These are phyloP conservation scores for Extremus antarcticus DNA, from an alignment of 495 filamentous ascomycete species.

Conservation along the genomic window DNA sequence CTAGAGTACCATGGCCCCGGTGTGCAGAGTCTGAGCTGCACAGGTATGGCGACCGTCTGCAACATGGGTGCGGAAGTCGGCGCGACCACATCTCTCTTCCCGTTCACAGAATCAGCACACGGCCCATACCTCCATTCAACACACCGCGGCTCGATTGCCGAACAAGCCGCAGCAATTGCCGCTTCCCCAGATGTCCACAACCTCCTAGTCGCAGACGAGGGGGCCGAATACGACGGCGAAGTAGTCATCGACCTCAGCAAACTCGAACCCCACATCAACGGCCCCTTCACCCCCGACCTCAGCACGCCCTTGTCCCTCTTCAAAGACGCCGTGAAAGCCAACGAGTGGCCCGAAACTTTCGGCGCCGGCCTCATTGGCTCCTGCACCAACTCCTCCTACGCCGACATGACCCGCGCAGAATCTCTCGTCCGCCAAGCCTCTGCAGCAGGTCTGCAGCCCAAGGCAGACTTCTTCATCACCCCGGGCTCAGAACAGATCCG, in stretches of 20 bases:
- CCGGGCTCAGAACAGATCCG: conserved; percentile 95
- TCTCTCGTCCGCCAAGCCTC: conserved; percentile 80
- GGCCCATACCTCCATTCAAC: conserved; percentile 73
- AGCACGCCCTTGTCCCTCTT: conserved; percentile 87
- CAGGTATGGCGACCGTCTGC: conserved; percentile 83
- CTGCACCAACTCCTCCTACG: conserved; percentile 97
- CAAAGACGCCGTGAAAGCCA: conserved; percentile 64
- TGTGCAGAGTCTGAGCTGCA: conserved; percentile 77
- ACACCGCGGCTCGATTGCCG: conserved; percentile 60
- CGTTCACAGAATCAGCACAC: conserved; percentile 55
- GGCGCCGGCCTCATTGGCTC: conserved; percentile 90
- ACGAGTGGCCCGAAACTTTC: conserved; percentile 83
- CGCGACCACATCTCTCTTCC: conserved; percentile 92
- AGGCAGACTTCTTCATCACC: conserved; percentile 86
- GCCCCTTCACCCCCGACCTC: conserved; percentile 89
- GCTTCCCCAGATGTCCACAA: conserved; percentile 35
- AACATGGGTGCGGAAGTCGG: conserved; percentile 89
- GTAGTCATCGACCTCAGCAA: conserved; percentile 85
- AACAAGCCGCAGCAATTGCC: conserved; percentile 42
- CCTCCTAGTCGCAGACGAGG: conserved; percentile 62
- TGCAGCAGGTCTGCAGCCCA: conserved; percentile 76
- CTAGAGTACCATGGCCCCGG: conserved; percentile 90
- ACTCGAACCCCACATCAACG: conserved; percentile 95
- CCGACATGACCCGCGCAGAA: conserved; percentile 94
- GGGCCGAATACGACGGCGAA: conserved; percentile 76